phyloP scores from a whole-genome alignment of 306 rosid genomes.

The Canavalia gladiata region DNA sequence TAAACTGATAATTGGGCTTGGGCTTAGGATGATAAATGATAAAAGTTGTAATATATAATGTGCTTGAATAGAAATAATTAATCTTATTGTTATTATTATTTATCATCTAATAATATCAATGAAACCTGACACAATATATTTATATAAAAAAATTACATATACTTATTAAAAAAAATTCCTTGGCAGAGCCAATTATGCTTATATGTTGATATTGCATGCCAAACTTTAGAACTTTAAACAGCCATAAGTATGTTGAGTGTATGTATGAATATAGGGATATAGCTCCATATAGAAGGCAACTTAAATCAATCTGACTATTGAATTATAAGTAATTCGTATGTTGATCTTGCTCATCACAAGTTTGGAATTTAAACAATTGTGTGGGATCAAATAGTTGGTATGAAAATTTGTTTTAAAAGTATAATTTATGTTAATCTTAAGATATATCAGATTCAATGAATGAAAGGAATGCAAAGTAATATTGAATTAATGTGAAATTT shows the following conservation, averaged over 20 bases:
- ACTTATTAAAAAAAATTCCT: too few species aligned
- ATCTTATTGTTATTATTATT: too few species aligned
- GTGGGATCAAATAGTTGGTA: slow-evolving; percentile 28
- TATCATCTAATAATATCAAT: too few species aligned
- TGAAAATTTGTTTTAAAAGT: not conserved
- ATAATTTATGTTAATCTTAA: slow-evolving; percentile 2
- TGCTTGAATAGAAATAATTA: not conserved
- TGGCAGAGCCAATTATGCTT: not conserved
- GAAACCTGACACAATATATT: too few species aligned
- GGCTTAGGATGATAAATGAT: too few species aligned
- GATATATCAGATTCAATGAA: slow-evolving; percentile 2
- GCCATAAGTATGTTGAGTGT: not conserved
- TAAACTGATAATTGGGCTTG: too few species aligned
- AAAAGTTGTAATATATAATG: not conserved
- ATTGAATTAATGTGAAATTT: slow-evolving; percentile 3
- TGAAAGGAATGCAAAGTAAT: not conserved
- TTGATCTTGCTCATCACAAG: not conserved
- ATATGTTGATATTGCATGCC: not conserved
- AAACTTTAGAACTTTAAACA: slow-evolving; percentile 6
- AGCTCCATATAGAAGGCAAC: not conserved
- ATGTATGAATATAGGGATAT: not conserved
- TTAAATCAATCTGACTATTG: not conserved
- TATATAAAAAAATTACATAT: too few species aligned
- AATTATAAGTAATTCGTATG: slow-evolving; percentile 11
- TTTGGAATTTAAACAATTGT: not conserved